phyloP scores from a whole-genome alignment of 2,329 filamentous ascomycete genomes.

The Canariomyces notabilis region DNA sequence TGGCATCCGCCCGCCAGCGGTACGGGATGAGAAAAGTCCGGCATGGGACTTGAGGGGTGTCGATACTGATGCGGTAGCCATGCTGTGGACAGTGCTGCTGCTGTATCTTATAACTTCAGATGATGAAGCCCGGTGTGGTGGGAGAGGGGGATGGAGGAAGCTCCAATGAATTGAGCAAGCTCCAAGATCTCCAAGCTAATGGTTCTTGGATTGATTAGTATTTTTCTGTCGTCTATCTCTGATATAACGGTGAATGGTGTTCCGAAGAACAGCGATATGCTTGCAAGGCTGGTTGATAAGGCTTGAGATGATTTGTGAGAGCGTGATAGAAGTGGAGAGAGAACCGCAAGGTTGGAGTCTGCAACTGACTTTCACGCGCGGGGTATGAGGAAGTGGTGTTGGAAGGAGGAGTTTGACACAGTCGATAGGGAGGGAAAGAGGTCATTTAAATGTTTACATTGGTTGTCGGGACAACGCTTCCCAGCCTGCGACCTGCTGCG shows the following conservation, averaged over 20 bases:
- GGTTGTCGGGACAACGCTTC: conserved; percentile 21
- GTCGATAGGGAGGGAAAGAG: conserved; percentile 19
- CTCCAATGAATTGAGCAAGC: conserved; percentile 44
- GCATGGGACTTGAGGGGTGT: conserved; percentile 94
- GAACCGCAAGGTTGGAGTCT: background rate
- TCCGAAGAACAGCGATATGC: conserved; percentile 28
- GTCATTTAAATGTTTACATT: conserved; percentile 25
- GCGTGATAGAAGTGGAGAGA: background rate
- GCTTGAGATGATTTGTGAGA: conserved; percentile 6
- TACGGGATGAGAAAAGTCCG: conserved; percentile 85
- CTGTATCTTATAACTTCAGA: conserved; percentile 39
- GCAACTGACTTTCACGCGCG: no score
- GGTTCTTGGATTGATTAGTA: conserved; percentile 52
- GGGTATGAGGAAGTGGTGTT: conserved; percentile 20
- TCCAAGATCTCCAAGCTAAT: conserved; percentile 58
- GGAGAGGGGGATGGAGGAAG: conserved; percentile 37
- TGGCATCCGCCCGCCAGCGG: conserved; percentile 90
- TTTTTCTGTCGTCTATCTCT: conserved; percentile 33
- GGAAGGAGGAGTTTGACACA: conserved; percentile 5
- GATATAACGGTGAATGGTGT: conserved; percentile 32
- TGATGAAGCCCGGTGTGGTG: conserved; percentile 40
- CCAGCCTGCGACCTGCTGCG: background rate
- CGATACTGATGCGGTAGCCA: conserved; percentile 77
- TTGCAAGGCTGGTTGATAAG: conserved; percentile 15
- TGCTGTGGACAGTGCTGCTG: conserved; percentile 42